These are phyloP conservation scores for Alternaria longipes DNA, from an alignment of 2,329 filamentous ascomycete species.

Conservation along the genomic window DNA sequence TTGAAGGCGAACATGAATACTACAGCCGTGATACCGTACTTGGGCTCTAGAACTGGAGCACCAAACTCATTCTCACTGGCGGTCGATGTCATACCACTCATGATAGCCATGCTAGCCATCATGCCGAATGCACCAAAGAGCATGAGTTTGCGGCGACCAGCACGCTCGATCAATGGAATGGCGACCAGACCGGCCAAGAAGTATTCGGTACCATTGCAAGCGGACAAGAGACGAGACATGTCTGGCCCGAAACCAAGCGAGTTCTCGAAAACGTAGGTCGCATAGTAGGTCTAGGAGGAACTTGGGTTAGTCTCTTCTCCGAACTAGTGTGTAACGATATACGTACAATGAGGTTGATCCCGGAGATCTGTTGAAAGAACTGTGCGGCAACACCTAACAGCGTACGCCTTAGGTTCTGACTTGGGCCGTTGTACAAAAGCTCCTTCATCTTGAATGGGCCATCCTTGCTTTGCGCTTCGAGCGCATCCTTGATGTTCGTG, in stretches of 20 bases:
- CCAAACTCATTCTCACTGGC: conserved; percentile 15
- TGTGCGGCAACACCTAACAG: conserved; percentile 57
- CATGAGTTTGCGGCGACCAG: conserved; percentile 42
- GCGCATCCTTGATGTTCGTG: conserved; percentile 51
- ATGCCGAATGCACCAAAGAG: conserved; percentile 44
- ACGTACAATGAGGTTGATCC: conserved; percentile 34
- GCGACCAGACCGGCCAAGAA: conserved; percentile 52
- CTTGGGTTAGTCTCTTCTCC: background rate
- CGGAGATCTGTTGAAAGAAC: conserved; percentile 57
- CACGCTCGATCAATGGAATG: conserved; percentile 52
- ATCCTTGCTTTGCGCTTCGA: conserved; percentile 52
- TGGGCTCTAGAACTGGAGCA: conserved; percentile 51
- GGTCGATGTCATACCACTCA: conserved; percentile 44
- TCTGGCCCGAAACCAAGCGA: conserved; percentile 56
- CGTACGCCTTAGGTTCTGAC: conserved; percentile 54
- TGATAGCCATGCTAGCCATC: conserved; percentile 56
- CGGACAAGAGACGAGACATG: conserved; percentile 45
- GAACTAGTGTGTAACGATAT: too few relatives aligned
- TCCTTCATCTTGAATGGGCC: conserved; percentile 43
- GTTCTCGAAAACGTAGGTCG: conserved; percentile 57
- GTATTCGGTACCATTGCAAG: conserved; percentile 56
- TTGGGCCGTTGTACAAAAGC: conserved; percentile 55
- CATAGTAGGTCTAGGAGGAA: conserved; percentile 16
- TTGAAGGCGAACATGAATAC: conserved; percentile 75
- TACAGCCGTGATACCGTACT: conserved; percentile 63